Conservation (phyloP, 345 rosid species). For the Erysimum cheiranthoides region DNA sequence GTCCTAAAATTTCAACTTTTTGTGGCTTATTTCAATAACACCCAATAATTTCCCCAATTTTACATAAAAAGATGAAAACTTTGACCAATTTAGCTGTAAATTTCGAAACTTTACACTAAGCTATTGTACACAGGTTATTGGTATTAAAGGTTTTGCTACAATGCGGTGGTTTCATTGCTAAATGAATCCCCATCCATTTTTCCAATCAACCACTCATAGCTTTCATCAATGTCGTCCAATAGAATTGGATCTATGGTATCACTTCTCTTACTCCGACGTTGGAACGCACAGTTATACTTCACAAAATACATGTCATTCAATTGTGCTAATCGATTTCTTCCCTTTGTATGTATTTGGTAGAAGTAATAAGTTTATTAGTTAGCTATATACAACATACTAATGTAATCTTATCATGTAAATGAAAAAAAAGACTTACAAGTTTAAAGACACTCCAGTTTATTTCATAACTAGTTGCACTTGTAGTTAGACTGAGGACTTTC, state of each 20-base stretch:
- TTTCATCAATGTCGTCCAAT: neutral
- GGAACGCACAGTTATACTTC: neutral
- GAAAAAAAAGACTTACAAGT: too few species aligned
- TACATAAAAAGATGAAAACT: neutral
- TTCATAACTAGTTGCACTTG: neutral
- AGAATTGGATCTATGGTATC: neutral
- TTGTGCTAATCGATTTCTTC: neutral
- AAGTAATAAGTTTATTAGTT: too few species aligned
- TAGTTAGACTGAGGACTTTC: neutral
- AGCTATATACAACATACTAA: too few species aligned
- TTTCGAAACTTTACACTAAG: neutral
- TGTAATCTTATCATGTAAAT: too few species aligned
- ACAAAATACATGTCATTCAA: slow-evolving; percentile 5
- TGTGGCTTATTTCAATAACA: neutral
- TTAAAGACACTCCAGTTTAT: neutral
- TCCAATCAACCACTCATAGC: slow-evolving; percentile 1
- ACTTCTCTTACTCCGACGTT: neutral
- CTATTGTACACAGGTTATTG: neutral
- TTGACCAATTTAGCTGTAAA: neutral
- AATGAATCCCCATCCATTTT: neutral
- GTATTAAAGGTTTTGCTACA: slow-evolving; percentile 38
- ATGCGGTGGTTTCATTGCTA: slow-evolving; percentile 31
- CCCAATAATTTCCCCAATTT: neutral
- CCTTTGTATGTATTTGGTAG: neutral
- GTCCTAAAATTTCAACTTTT: neutral